Conservation (phyloP, 2,329 filamentous ascomycete genomes). For the Diaporthe caulivora region DNA sequence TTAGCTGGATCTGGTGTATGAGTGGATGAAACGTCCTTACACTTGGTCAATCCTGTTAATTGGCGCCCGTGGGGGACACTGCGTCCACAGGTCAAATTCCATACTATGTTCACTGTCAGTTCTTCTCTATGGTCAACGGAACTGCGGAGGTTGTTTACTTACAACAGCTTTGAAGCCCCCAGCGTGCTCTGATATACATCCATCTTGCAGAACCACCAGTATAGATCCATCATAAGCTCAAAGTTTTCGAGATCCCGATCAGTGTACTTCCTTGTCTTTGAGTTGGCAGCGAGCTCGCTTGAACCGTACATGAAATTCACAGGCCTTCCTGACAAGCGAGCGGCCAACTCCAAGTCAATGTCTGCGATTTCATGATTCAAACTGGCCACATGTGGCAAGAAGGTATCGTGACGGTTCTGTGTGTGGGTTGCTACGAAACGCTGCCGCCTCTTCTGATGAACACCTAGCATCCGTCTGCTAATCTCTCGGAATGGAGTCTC, state of each 20-base stretch:
- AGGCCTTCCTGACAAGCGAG: conserved; percentile 54
- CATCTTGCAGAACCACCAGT: conserved; percentile 97
- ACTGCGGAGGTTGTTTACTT: conserved; percentile 55
- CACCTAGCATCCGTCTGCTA: conserved; percentile 76
- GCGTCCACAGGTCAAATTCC: conserved; percentile 84
- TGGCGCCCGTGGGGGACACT: conserved; percentile 86
- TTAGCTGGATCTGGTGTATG: conserved; percentile 42
- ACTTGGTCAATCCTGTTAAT: conserved; percentile 81
- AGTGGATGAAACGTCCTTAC: conserved; percentile 56
- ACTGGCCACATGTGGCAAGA: conserved; percentile 42
- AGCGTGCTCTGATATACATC: conserved; percentile 92
- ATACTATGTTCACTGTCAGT: conserved; percentile 66
- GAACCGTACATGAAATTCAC: conserved; percentile 46
- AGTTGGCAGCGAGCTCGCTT: conserved; percentile 29
- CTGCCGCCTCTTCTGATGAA: conserved; percentile 60
- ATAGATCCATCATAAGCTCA: conserved; percentile 85
- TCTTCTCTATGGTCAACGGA: conserved; percentile 2
- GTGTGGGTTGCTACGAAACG: conserved; percentile 36
- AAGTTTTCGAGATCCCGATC: conserved; percentile 81
- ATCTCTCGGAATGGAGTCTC: conserved; percentile 85
- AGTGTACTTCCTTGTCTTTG: conserved; percentile 47
- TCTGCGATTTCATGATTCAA: conserved; percentile 51
- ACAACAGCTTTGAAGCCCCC: conserved; percentile 88
- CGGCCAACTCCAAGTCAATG: conserved; percentile 57
- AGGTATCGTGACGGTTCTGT: conserved; percentile 42